Evolutionary conservation across 2,329 filamentous ascomycete species (phyloP).

Genomic region (Fusarium xyrophilum): DNA sequence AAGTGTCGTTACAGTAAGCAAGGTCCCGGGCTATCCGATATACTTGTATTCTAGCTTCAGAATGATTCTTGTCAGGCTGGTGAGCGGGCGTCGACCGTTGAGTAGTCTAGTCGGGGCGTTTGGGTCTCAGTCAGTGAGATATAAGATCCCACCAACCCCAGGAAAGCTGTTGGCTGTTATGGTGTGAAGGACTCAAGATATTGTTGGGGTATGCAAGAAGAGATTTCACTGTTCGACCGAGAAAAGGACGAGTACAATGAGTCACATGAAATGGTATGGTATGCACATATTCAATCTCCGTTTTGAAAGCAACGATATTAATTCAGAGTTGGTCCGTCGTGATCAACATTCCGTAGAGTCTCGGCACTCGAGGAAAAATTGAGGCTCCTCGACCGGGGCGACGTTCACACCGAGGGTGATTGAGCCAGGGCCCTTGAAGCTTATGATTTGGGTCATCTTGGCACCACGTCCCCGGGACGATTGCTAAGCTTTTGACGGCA

Average conservation of each 20-base stretch:
- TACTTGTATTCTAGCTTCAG: not conserved
- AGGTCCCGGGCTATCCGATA: constrained; percentile 30
- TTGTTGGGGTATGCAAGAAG: not conserved
- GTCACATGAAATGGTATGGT: not conserved
- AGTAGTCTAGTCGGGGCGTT: not conserved
- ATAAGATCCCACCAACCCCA: not conserved
- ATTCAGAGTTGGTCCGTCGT: not conserved
- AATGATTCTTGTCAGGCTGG: constrained; percentile 3
- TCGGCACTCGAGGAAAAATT: not conserved
- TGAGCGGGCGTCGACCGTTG: constrained; percentile 4
- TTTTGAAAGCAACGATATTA: not conserved
- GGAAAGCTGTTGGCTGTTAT: not conserved
- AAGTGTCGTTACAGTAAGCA: constrained; percentile 23
- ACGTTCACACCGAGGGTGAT: constrained; percentile 36
- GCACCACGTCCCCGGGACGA: constrained; percentile 14
- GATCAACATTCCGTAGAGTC: not conserved
- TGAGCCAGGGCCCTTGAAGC: constrained; percentile 21
- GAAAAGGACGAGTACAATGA: constrained; percentile 4
- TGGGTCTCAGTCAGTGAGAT: constrained; percentile 7
- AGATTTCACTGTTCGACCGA: not conserved
- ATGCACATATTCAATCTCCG: not conserved
- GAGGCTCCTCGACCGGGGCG: constrained; percentile 16
- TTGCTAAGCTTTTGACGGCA: constrained; percentile 30
- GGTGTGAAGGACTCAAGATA: not conserved
- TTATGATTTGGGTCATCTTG: constrained; percentile 28